A percentile compares a stretch with the other conserved stretches of the same genome.
These are phyloP conservation scores for Trichophyton equinum DNA, from an alignment of 2,329 filamentous ascomycete species.

Conservation along the genomic window DNA sequence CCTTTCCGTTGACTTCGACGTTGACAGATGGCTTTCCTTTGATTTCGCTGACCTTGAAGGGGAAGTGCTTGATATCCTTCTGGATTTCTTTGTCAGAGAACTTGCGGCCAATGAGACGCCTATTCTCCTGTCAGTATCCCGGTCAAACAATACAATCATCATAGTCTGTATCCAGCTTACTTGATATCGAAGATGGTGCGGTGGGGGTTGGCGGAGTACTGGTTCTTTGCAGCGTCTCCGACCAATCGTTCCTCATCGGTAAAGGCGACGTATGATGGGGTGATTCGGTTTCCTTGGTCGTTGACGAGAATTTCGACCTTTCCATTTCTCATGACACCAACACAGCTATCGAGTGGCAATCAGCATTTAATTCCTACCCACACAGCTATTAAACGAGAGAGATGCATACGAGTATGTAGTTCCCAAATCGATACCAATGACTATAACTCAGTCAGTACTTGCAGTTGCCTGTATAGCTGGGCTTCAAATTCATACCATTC, in stretches of 20 bases:
- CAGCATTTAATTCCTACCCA: background rate
- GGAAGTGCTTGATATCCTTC: constrained; percentile 94
- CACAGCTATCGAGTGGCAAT: constrained; percentile 51
- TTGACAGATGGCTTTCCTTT: constrained; percentile 78
- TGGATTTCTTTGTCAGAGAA: constrained; percentile 76
- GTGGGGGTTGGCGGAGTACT: constrained; percentile 66
- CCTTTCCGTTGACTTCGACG: constrained; percentile 46
- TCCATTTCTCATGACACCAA: constrained; percentile 91
- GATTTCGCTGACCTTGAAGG: constrained; percentile 85
- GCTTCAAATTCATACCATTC: constrained; percentile 41
- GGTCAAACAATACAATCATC: background rate
- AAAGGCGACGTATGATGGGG: constrained; percentile 88
- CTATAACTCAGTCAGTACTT: constrained; percentile 26
- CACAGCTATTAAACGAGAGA: background rate
- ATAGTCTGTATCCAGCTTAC: constrained; percentile 40
- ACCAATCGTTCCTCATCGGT: constrained; percentile 95
- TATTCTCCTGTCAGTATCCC: constrained; percentile 23
- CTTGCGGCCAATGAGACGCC: constrained; percentile 76
- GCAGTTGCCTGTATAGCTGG: background rate
- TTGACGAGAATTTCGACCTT: constrained; percentile 94
- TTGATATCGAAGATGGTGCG: constrained; percentile 74
- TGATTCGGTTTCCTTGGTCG: constrained; percentile 94
- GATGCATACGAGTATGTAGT: constrained; percentile 55
- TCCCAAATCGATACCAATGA: constrained; percentile 92
- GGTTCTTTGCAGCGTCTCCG: constrained; percentile 95